These are phyloP conservation scores for Fusarium pseudoanthophilum DNA, from an alignment of 2,329 filamentous ascomycete genomes.

Conservation along the genomic window DNA sequence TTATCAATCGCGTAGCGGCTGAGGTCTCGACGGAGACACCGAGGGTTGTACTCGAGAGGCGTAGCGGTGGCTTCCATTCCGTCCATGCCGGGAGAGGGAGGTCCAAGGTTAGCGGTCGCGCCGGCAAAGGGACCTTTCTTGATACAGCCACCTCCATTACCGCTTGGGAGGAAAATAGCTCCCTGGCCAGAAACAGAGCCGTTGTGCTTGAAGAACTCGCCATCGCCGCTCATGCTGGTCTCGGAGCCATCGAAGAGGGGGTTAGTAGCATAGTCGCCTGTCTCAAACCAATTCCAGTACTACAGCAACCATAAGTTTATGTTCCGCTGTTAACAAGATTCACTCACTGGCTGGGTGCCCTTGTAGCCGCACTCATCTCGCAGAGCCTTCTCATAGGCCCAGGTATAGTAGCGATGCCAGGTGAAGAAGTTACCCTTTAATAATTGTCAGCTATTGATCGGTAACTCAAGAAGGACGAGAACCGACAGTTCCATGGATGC, in stretches of 20 bases:
- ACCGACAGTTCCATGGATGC: conserved; percentile 5
- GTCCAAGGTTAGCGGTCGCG: conserved; percentile 4
- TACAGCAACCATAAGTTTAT: accelerated
- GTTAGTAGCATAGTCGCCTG: neutral
- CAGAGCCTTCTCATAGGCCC: conserved; percentile 6
- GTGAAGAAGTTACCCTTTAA: conserved; percentile 12
- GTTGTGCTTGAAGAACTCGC: conserved; percentile 1
- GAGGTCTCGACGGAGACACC: neutral
- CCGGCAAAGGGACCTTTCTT: neutral
- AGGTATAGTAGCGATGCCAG: conserved; percentile 17
- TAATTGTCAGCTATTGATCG: no score
- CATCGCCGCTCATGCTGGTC: conserved; percentile 14
- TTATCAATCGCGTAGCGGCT: neutral
- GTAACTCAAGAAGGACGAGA: accelerated
- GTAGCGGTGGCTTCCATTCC: conserved; percentile 5
- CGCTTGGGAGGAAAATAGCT: neutral
- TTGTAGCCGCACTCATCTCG: conserved; percentile 17
- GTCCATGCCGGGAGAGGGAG: neutral
- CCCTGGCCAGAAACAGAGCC: neutral
- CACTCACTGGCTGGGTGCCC: conserved; percentile 6
- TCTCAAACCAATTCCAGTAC: conserved; percentile 22
- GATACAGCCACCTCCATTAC: neutral
- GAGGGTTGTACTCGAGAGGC: neutral
- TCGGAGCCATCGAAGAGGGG: conserved; percentile 8
- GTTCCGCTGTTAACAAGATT: accelerated